phyloP scores from a whole-genome alignment of 306 rosid genomes.

The Begonia loranthoides region DNA sequence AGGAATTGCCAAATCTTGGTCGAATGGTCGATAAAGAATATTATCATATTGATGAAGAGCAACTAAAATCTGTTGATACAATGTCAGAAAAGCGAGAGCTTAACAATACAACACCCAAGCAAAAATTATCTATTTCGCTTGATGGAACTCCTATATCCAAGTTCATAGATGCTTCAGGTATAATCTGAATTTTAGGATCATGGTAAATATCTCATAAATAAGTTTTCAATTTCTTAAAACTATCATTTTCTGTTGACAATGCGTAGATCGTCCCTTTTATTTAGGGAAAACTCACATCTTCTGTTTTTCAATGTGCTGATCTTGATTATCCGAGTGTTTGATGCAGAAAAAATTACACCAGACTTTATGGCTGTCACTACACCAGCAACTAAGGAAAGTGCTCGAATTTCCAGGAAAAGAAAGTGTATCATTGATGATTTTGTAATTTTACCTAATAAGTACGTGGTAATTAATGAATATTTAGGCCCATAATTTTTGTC shows the following conservation, averaged over 20 bases:
- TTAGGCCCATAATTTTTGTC: neutral
- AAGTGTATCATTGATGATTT: constrained; percentile 35
- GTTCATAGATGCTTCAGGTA: constrained; percentile 29
- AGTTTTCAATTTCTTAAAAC: no score
- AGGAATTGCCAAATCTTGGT: constrained; percentile 16
- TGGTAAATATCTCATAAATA: no score
- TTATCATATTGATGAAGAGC: constrained; percentile 13
- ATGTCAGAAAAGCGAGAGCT: constrained; percentile 20
- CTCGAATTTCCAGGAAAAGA: constrained; percentile 41
- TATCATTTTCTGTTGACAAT: no score
- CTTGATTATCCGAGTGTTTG: no score
- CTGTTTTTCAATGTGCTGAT: no score
- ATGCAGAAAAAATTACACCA: constrained; percentile 36
- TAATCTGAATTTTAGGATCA: constrained; percentile 10
- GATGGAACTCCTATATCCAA: constrained; percentile 28
- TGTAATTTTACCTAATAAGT: constrained; percentile 39
- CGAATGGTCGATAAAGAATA: constrained; percentile 18
- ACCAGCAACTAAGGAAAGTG: constrained; percentile 36
- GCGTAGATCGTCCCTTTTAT: no score
- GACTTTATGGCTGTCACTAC: constrained; percentile 31
- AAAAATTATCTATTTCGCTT: constrained; percentile 10
- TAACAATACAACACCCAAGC: constrained; percentile 8
- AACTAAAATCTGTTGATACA: constrained; percentile 15
- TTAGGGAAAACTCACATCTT: no score
- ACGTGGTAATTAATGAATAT: constrained; percentile 16